Evolutionary conservation across 371 early-diverging fungal species (phyloP).

Genomic region (Mucor mucedo): DNA sequence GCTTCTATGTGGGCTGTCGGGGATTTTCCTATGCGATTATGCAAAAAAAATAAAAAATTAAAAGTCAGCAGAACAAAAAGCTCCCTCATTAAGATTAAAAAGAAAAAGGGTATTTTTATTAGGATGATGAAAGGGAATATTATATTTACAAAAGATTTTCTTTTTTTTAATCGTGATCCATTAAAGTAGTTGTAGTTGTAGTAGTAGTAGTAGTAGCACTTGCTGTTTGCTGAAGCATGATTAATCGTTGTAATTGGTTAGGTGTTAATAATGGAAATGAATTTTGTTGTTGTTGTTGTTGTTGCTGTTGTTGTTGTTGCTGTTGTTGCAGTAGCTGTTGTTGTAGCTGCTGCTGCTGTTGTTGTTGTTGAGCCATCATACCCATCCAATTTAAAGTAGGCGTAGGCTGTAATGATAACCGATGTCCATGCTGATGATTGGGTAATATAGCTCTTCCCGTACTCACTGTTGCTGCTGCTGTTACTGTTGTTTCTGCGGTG

Average conservation of each 20-base stretch:
- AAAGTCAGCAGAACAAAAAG: too few relatives aligned
- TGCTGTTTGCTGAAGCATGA: slow-evolving; percentile 22
- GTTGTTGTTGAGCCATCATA: slow-evolving; percentile 16
- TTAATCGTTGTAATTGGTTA: slow-evolving; percentile 20
- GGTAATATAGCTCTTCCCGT: slow-evolving; percentile 9
- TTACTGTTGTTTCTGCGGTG: too few relatives aligned
- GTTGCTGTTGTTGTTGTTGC: slow-evolving; percentile 12
- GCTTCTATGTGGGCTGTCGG: too few relatives aligned
- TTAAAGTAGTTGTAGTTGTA: neutral
- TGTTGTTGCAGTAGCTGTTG: slow-evolving; percentile 14
- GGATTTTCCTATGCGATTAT: too few relatives aligned
- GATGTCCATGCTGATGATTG: slow-evolving; percentile 1
- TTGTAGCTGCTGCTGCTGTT: slow-evolving; percentile 15
- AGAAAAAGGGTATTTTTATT: neutral
- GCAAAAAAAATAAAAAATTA: neutral
- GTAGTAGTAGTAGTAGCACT: neutral
- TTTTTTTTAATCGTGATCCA: slow-evolving; percentile 7
- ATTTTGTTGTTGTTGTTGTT: neutral
- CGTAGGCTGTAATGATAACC: slow-evolving; percentile 10
- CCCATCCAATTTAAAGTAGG: slow-evolving; percentile 26
- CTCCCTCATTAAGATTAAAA: neutral
- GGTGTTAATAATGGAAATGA: slow-evolving; percentile 20
- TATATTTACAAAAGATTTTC: neutral
- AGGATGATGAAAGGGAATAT: neutral
- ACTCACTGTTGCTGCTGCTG: slow-evolving; percentile 12